phyloP scores from a whole-genome alignment of 2,329 filamentous ascomycete species.

The Lithohypha guttulata region DNA sequence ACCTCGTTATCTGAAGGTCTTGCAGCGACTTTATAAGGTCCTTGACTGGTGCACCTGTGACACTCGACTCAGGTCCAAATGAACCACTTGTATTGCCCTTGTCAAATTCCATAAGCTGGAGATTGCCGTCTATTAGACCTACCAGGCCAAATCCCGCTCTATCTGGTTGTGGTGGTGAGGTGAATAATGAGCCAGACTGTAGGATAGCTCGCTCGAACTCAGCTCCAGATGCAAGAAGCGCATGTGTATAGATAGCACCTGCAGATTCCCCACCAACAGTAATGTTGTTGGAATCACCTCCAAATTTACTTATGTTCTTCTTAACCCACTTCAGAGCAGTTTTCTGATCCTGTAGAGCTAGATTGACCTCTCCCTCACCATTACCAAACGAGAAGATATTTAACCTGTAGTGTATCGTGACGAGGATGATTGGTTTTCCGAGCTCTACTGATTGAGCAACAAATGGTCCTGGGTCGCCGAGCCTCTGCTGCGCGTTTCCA shows the following conservation, averaged over 20 bases:
- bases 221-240: not conserved
- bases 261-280: conserved; percentile 2
- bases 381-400: conserved; percentile 35
- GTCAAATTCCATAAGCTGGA: conserved; percentile 5
- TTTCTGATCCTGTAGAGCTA: conserved; percentile 32
- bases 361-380: conserved; percentile 35
- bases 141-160: not conserved
- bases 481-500: not conserved
- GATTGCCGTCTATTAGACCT: conserved; percentile 2
- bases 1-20: conserved; percentile 1
- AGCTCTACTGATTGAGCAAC: conserved; percentile 35
- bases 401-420: conserved; percentile 40
- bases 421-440: conserved; percentile 37
- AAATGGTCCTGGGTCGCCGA: conserved; percentile 20
- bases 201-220: conserved; percentile 3
- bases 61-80: not conserved
- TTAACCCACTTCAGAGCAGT: conserved; percentile 30
- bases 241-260: conserved; percentile 1
- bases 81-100: not conserved
- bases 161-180: conserved; percentile 2
- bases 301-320: conserved; percentile 31
- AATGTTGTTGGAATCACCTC: conserved; percentile 26
- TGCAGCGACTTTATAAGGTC: not conserved
- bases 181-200: not conserved
- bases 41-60: not conserved